Evolutionary conservation across 2,329 filamentous ascomycete species (phyloP), one percentile per base, ranked within the genome.

Genomic region (Tolypocladium amazonense): DNA sequence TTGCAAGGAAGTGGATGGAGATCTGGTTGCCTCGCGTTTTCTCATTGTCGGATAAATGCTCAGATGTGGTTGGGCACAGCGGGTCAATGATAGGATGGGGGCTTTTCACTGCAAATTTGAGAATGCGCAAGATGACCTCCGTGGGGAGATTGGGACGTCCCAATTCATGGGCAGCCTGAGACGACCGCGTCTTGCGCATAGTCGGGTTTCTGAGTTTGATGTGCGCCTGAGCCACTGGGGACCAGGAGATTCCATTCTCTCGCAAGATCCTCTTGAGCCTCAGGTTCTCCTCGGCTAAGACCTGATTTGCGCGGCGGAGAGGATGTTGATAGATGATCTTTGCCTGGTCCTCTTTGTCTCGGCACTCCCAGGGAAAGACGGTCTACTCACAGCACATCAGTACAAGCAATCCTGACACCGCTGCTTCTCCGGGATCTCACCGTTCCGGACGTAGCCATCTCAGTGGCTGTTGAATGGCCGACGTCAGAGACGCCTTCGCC

Each of bases 191-290:
- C 64, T 74, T 72, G 60, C 72, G 71, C 56, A 66, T 66, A 33
- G 65, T 66, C 15, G 70, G 69, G 38, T 70, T 67, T n/a, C 64
- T 61, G 45, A 71, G 66, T 63, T 68, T 69, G 63, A 71, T 61
- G 30, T 74, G 73, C 38, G 62, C 71, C 58, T 69, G 70, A 7
- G 73, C 67, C 57, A 72, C 61, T 8, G 74, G 67, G 5, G 76
- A 79, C 80, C 81, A 83, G 3, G 77, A 71, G 61, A 83, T 81
- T 39, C 76, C 77, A 65, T 81, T 77, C 61, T 81, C 76, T 33
- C 79, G 78, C 39, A 83, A 71, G 8, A 83, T 74, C 47, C 74
- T 75, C 69, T 83, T 83, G 56, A 83, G 71, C 39, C 67, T 69
- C 67, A 77, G 57, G 61, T 81, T 82, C 67, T 83, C 81, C 23